Evolutionary conservation across 2,329 filamentous ascomycete genomes (phyloP).

Genomic region (Dactylellina leptospora): DNA sequence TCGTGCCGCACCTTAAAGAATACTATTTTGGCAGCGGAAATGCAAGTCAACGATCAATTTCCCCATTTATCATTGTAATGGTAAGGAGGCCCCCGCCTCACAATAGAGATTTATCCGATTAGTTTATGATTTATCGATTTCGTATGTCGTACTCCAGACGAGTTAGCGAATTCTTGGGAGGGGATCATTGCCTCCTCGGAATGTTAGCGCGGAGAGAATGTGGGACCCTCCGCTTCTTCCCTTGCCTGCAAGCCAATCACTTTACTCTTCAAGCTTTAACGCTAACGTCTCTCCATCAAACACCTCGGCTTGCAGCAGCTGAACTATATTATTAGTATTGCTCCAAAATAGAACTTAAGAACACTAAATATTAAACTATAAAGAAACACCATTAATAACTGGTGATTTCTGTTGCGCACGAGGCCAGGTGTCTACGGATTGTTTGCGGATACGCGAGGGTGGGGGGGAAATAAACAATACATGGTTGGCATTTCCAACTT

Average conservation of each 20-base stretch:
- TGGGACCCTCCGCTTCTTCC: conserved; percentile 25
- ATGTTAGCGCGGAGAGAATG: conserved; percentile 19
- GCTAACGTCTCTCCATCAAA: conserved; percentile 33
- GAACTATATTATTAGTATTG: too few species aligned
- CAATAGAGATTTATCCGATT: conserved; percentile 38
- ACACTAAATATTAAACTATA: too few species aligned
- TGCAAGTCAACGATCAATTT: conserved; percentile 22
- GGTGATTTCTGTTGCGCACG: too few species aligned
- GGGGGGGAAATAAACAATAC: too few species aligned
- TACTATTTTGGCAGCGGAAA: conserved; percentile 10
- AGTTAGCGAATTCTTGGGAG: conserved; percentile 36
- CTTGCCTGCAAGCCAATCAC: conserved; percentile 16
- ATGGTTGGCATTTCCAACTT: too few species aligned
- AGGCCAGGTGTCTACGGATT: too few species aligned
- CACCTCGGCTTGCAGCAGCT: conserved; percentile 13
- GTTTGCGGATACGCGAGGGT: too few species aligned
- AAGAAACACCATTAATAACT: too few species aligned
- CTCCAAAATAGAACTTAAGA: too few species aligned
- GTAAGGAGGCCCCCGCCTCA: conserved; percentile 7
- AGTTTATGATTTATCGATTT: conserved; percentile 51
- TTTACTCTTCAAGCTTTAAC: background rate
- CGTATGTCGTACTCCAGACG: conserved; percentile 26
- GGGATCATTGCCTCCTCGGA: conserved; percentile 29
- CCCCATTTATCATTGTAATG: conserved; percentile 9
- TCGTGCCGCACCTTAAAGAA: background rate